Base-by-base conservation (phyloP, 345 rosid genomes). In the Cochlearia excelsa region DNA sequence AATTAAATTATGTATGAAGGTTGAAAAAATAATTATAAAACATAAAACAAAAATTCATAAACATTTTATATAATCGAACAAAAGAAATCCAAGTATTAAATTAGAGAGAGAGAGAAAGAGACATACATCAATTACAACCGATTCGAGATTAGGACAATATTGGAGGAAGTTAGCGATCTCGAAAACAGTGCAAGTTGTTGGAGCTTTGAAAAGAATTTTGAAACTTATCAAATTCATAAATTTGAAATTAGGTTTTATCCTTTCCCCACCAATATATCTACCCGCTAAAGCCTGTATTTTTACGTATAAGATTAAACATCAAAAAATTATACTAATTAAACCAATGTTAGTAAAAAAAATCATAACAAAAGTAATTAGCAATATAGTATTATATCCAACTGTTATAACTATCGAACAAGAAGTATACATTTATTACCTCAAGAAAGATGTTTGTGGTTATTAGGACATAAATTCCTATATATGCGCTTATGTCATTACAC, bases 371-470 rank as follows among this genome's bases (percentile, higher is more conserved):
- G 2, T 2, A 34, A 16, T 1, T 1, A 46, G 30, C 30, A 1
- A 43, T 45, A 42, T 35, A 1, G 4, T 35, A 35, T 29, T 16
- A 23, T 1, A 4, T 3, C 16, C 2, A 43, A 43, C 1, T 4
- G 23, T 1, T 26, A 5, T 6, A 38, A 4, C 23, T 16, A 38
- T 2, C 0, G 28, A 28, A 6, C 3, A 2, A 16, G 8, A 11
- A 7, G 26, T 35, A 4, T 7, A 26, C 23, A 16, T 16, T 16
- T 34, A 1, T 44, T 67, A 67, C 66, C 72, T 68, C 72, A 52
- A 68, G 54, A 60, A 59, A 51, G 48, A 67, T 52, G 27, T 30
- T 30, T 29, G 72, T 52, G 1, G 37, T 45, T 59, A 53, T 1
- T 6, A 68, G 35, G 49, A 38, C 42, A 52, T 26, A 7, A 46